Evolutionary conservation across 2,329 filamentous ascomycete species (phyloP).

Genomic region (Neophaeococcomyces mojaviensis): DNA sequence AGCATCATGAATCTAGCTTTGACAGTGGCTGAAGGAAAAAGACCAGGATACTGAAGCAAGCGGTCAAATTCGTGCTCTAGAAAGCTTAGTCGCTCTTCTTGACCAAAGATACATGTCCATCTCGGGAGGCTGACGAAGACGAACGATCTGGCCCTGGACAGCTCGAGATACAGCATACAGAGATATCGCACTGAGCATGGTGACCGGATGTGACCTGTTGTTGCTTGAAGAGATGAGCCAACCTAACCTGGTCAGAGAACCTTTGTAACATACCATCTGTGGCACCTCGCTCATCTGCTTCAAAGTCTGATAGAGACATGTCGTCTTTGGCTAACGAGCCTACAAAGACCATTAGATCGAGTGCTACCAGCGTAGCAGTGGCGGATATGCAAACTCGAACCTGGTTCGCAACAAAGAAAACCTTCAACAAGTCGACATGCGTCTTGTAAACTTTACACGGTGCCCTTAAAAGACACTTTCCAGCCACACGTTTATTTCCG

Average conservation of each 20-base stretch:
- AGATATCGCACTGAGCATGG: conserved; percentile 16
- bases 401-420: no score
- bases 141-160: conserved; percentile 16
- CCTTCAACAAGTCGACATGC: no score
- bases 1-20: conserved; percentile 12
- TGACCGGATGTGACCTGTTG: conserved; percentile 8
- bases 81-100: conserved; percentile 12
- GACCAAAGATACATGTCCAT: conserved; percentile 1
- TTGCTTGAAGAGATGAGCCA: conserved; percentile 3
- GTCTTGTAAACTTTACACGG: no score
- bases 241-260: background rate
- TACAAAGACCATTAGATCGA: no score
- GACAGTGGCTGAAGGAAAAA: conserved; percentile 13
- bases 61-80: conserved; percentile 10
- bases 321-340: no score
- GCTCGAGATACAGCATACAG: conserved; percentile 10
- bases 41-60: conserved; percentile 12
- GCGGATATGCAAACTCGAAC: no score
- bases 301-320: no score
- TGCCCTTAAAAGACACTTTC: no score
- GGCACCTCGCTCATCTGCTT: background rate
- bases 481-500: no score
- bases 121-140: conserved; percentile 11
- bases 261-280: background rate
- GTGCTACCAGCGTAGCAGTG: no score